phyloP scores from a whole-genome alignment of 2,329 filamentous ascomycete species.

The Xylariaceae sp. region DNA sequence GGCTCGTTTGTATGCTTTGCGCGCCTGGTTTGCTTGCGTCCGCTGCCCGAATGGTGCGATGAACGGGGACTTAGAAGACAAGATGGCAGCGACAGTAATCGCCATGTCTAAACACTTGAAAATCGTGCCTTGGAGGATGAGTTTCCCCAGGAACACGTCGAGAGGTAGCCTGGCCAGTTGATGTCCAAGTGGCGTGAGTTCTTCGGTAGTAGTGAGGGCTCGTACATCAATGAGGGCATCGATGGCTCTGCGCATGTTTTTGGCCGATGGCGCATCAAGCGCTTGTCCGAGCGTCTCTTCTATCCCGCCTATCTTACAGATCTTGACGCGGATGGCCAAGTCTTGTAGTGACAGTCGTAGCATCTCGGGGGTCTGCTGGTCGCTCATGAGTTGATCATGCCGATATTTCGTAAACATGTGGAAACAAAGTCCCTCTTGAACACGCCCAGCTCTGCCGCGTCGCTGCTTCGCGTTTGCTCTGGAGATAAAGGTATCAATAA shows the following conservation, averaged over 20 bases:
- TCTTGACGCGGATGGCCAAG: slow-evolving; percentile 91
- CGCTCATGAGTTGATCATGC: slow-evolving; percentile 77
- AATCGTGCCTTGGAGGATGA: slow-evolving; percentile 78
- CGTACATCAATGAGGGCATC: slow-evolving; percentile 91
- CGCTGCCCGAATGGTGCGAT: slow-evolving; percentile 79
- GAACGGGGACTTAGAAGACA: slow-evolving; percentile 94
- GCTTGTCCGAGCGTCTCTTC: slow-evolving; percentile 85
- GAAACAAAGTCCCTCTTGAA: slow-evolving; percentile 91
- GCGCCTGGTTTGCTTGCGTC: slow-evolving; percentile 73
- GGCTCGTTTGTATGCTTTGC: slow-evolving; percentile 72
- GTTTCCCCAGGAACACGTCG: slow-evolving; percentile 90
- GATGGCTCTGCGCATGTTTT: slow-evolving; percentile 88
- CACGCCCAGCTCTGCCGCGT: slow-evolving; percentile 87
- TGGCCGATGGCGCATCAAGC: slow-evolving; percentile 81
- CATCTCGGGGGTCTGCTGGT: slow-evolving; percentile 96
- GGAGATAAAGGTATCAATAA: slow-evolving; percentile 94
- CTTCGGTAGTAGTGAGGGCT: slow-evolving; percentile 74
- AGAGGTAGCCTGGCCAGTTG: slow-evolving; percentile 85
- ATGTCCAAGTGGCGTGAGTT: slow-evolving; percentile 77
- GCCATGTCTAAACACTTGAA: slow-evolving; percentile 91
- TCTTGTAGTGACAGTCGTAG: slow-evolving; percentile 90
- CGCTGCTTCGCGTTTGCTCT: slow-evolving; percentile 93
- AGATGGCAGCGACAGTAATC: slow-evolving; percentile 83
- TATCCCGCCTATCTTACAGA: slow-evolving; percentile 90
- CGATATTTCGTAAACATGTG: slow-evolving; percentile 89